Evolutionary conservation across 495 filamentous ascomycete genomes (phyloP), one percentile per base, ranked within the genome.

Genomic region (Staphylotrichum tortipilum): DNA sequence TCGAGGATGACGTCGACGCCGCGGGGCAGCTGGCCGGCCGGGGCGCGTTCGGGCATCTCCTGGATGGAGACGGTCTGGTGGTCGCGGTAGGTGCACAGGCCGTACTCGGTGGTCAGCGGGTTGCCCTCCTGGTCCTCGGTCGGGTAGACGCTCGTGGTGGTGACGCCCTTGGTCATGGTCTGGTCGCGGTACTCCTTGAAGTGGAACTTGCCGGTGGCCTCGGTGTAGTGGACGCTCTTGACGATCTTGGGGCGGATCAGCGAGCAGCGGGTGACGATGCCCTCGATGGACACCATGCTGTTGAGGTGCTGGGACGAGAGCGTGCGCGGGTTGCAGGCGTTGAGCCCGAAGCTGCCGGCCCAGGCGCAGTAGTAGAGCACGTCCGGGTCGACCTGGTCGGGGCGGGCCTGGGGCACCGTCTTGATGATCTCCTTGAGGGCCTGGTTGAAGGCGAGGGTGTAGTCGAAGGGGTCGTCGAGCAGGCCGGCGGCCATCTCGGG

Each of bases 41-140:
- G 92, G 21, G 92, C 92, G 59, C 92, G 77, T 65, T 99, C 92
- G 12, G 92, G 92, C 92, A 99, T 99, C 76, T 99, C 92, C 74
- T 99, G 92, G 59, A 99, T 95, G 1, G 92, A 97, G 40, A 99
- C 88, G 15, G 88, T 90, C 63, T 99, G 92, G 66, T 99, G 94
- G 64, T 99, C 92, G 63, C 91, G 79, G 65, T 96, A 99, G 17
- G 84, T 92, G 65, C 83, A 92, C 67, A 94, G 88, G 8, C 92
- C 92, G 66, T 95, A 97, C 62, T 99, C 94, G 33, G 94, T 97
- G 55, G 86, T 81, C 14, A 99, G 77, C 63, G 78, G 78, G 46
- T 81, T 83, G 28, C 79, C 78, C 9, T 95, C 82, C 10, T 92
- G 88, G 66, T 99, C 92, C 62, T 96, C 88, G 47, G 87, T 88